Conservation (phyloP, 441 rosid genomes). For the Capsella rubella region DNA sequence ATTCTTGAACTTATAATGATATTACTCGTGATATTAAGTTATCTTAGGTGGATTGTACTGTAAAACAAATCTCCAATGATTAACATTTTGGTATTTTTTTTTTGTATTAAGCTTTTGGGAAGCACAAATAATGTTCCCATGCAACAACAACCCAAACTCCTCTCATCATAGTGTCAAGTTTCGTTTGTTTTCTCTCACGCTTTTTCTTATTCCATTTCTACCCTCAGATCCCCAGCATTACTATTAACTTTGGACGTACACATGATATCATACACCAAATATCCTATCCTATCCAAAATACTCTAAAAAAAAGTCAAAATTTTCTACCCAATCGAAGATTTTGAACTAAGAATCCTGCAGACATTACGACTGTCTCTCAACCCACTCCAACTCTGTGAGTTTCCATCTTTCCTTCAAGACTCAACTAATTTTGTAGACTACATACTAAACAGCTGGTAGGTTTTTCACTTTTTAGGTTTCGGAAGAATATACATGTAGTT, state of each 20-base stretch:
- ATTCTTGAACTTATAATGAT: conserved; percentile 12
- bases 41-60: conserved; percentile 3
- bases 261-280: conserved; percentile 9
- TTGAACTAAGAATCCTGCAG: not conserved
- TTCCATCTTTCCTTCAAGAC: not conserved
- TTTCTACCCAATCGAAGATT: conserved; percentile 2
- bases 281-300: not conserved
- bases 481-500: not conserved
- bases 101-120: conserved; percentile 13
- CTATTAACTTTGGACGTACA: not conserved
- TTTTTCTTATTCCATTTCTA: conserved; percentile 6
- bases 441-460: not conserved
- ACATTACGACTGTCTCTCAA: not conserved
- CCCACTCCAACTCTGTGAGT: not conserved
- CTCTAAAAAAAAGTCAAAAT: conserved; percentile 2
- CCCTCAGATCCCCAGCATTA: not conserved
- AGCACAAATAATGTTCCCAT: conserved; percentile 44
- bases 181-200: conserved; percentile 11
- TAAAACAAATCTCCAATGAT: conserved; percentile 23
- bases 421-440: conserved; percentile 2
- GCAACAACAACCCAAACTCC: conserved; percentile 45
- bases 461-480: not conserved
- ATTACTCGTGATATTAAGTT: not conserved
- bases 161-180: conserved; percentile 39
- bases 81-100: conserved; percentile 7